These are phyloP conservation scores for Penicillium silybi DNA, from an alignment of 495 filamentous ascomycete species.

Conservation along the genomic window DNA sequence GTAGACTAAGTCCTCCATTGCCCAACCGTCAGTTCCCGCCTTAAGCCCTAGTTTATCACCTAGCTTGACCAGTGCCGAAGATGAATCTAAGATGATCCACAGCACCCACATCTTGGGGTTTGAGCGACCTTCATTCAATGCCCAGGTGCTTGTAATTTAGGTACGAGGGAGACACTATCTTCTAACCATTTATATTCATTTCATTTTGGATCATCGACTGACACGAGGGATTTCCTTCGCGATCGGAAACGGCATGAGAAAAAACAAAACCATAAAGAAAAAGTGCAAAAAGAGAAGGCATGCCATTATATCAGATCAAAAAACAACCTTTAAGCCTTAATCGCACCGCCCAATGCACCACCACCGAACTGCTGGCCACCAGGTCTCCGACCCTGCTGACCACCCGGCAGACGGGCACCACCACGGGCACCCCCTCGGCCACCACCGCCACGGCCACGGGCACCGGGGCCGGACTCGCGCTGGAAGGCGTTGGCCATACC, in stretches of 20 bases:
- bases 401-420: constrained; percentile 51
- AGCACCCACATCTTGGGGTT: too few species aligned
- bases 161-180: neutral
- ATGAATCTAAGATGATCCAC: too few species aligned
- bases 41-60: too few species aligned
- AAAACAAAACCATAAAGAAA: constrained; percentile 12
- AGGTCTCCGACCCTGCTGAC: constrained; percentile 46
- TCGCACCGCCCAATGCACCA: constrained; percentile 61
- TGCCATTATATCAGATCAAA: constrained; percentile 40
- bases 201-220: constrained; percentile 23
- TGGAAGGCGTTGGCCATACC: constrained; percentile 94
- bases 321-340: constrained; percentile 51
- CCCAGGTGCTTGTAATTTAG: too few species aligned
- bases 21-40: too few species aligned
- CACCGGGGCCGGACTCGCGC: constrained; percentile 72
- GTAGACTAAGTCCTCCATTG: too few species aligned
- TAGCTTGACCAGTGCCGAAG: too few species aligned
- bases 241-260: constrained; percentile 22
- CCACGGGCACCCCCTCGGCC: constrained; percentile 67
- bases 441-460: constrained; percentile 62
- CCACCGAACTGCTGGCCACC: constrained; percentile 61
- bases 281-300: constrained; percentile 19
- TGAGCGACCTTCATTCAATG: too few species aligned
- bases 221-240: constrained; percentile 15
- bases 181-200: constrained; percentile 30